Evolutionary conservation across 2,329 filamentous ascomycete species (phyloP).

Genomic region (Neonectria coccinea): DNA sequence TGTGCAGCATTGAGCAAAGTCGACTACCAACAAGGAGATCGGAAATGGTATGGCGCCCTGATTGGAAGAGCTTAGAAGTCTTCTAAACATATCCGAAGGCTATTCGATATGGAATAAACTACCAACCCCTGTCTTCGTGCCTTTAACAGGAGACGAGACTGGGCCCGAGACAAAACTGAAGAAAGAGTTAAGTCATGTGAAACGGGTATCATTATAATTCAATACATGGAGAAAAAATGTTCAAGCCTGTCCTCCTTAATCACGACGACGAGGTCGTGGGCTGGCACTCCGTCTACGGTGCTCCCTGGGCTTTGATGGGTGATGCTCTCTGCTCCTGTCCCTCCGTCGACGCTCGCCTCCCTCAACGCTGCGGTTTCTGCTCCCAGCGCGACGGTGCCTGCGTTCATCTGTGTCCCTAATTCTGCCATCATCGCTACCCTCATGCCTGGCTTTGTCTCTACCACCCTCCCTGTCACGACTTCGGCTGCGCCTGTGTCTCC

Average conservation of each 20-base stretch:
- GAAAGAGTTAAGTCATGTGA: neutral
- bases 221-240: neutral
- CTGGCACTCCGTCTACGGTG: slow-evolving; percentile 27
- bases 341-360: slow-evolving; percentile 32
- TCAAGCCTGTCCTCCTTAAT: slow-evolving; percentile 3
- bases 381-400: slow-evolving; percentile 29
- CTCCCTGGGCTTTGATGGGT: slow-evolving; percentile 38
- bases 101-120: too few relatives aligned
- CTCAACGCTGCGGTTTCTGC: slow-evolving; percentile 25
- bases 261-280: slow-evolving; percentile 21
- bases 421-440: slow-evolving; percentile 17
- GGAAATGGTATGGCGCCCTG: too few relatives aligned
- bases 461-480: slow-evolving; percentile 47
- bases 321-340: slow-evolving; percentile 41
- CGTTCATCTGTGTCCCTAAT: slow-evolving; percentile 28
- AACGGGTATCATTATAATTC: slow-evolving; percentile 22
- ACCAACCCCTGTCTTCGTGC: too few relatives aligned
- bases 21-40: neutral
- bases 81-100: too few relatives aligned
- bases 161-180: neutral
- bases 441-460: slow-evolving; percentile 34
- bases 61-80: too few relatives aligned
- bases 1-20: too few relatives aligned
- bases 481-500: slow-evolving; percentile 50
- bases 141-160: too few relatives aligned